phyloP scores from a whole-genome alignment of 2,329 filamentous ascomycete species.

The Bipolaris bicolor region DNA sequence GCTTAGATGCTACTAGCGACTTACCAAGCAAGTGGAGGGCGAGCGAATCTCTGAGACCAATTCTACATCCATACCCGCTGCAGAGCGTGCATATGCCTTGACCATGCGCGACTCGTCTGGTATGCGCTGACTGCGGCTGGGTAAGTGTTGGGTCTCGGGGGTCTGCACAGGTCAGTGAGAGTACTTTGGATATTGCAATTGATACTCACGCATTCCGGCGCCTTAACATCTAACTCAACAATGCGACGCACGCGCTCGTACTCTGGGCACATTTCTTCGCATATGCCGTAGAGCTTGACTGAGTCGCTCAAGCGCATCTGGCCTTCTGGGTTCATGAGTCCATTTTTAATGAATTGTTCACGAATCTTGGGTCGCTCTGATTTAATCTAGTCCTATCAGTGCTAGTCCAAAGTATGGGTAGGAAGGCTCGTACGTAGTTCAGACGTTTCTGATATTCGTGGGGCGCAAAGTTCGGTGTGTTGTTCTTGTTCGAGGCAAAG shows the following conservation, averaged over 20 bases:
- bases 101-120: constrained; percentile 65
- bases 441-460: constrained; percentile 35
- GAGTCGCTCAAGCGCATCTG: constrained; percentile 65
- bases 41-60: constrained; percentile 68
- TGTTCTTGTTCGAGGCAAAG: constrained; percentile 13
- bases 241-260: constrained; percentile 67
- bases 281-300: constrained; percentile 66
- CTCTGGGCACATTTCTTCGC: constrained; percentile 69
- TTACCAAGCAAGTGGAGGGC: constrained; percentile 54
- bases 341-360: constrained; percentile 49
- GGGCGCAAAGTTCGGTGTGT: constrained; percentile 33
- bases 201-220: constrained; percentile 57
- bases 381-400: constrained; percentile 49
- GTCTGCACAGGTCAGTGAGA: constrained; percentile 15
- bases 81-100: constrained; percentile 67
- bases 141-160: constrained; percentile 43
- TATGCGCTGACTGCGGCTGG: constrained; percentile 38
- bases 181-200: not conserved
- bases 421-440: constrained; percentile 28
- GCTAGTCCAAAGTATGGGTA: not conserved
- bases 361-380: constrained; percentile 34
- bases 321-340: constrained; percentile 59
- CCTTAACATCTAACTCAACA: constrained; percentile 66
- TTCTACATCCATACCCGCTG: constrained; percentile 67
- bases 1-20: constrained; percentile 16